phyloP scores from a whole-genome alignment of 257 asterid genomes.

The Capsicum rhomboideum region DNA sequence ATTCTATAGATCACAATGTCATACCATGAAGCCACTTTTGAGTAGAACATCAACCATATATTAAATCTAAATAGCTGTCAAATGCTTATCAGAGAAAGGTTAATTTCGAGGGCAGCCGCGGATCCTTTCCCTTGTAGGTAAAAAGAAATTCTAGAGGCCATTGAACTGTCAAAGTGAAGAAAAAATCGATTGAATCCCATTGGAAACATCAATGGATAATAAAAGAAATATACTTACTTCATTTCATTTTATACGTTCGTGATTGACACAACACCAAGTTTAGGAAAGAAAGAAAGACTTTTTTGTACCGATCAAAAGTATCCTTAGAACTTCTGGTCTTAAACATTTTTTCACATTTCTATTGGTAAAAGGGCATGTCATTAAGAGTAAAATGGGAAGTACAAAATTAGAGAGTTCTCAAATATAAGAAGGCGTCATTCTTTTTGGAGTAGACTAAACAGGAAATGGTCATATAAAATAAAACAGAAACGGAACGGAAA shows the following conservation, averaged over 20 bases:
- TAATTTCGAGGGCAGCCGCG: neutral
- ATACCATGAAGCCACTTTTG: neutral
- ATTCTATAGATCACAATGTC: neutral
- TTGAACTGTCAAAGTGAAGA: neutral
- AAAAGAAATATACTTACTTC: neutral
- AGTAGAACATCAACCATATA: neutral
- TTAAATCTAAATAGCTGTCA: no score
- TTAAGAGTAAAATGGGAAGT: neutral
- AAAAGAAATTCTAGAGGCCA: no score
- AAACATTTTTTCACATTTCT: neutral
- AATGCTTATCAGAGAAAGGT: neutral
- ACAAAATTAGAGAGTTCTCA: neutral
- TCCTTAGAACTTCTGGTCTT: neutral
- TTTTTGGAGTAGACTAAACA: neutral
- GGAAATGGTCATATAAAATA: neutral
- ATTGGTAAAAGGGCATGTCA: neutral
- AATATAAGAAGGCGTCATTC: neutral
- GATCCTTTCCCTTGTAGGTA: no score
- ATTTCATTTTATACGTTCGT: neutral
- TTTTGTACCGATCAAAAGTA: neutral
- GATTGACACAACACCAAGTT: neutral
- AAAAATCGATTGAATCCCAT: neutral
- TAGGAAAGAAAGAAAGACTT: neutral
- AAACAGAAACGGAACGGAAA: neutral
- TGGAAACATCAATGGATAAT: neutral